These are phyloP conservation scores for Pontederia paniculata DNA, from an alignment of 176 grass and related monocot genomes.

Conservation along the genomic window DNA sequence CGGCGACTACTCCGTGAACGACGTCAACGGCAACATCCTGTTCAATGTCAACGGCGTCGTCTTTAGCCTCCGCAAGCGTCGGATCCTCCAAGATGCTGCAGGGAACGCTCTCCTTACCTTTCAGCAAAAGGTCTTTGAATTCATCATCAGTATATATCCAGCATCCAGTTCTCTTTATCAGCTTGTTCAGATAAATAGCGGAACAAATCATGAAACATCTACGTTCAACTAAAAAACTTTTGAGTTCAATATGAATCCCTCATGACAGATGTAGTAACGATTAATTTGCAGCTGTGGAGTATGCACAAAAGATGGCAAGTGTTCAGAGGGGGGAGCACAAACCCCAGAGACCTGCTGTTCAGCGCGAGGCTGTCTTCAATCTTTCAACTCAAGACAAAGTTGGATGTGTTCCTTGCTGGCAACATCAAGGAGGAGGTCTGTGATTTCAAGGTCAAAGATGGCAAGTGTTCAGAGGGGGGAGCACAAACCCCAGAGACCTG, in stretches of 20 bases:
- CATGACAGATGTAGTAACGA: background rate
- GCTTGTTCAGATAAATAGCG: no score
- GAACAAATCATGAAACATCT: no score
- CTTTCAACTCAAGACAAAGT: conserved; percentile 24
- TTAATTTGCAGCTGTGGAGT: background rate
- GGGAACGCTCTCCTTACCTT: background rate
- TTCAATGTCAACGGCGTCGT: background rate
- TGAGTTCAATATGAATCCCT: background rate
- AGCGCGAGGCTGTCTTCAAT: background rate
- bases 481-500: background rate
- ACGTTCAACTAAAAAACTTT: background rate
- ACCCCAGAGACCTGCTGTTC: background rate
- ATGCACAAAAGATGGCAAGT: background rate
- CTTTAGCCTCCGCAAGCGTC: background rate
- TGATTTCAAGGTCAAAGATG: conserved; percentile 38
- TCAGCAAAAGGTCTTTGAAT: background rate
- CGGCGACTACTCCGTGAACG: background rate
- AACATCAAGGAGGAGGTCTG: conserved; percentile 29
- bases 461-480: background rate
- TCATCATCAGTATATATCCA: no score
- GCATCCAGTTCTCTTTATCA: no score
- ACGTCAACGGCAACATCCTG: background rate
- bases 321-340: background rate
- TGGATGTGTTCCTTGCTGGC: conserved; percentile 53
- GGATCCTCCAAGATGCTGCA: background rate